Base-by-base conservation (phyloP, 108 stramenopile species). In the Schizochytrium sp. region DNA sequence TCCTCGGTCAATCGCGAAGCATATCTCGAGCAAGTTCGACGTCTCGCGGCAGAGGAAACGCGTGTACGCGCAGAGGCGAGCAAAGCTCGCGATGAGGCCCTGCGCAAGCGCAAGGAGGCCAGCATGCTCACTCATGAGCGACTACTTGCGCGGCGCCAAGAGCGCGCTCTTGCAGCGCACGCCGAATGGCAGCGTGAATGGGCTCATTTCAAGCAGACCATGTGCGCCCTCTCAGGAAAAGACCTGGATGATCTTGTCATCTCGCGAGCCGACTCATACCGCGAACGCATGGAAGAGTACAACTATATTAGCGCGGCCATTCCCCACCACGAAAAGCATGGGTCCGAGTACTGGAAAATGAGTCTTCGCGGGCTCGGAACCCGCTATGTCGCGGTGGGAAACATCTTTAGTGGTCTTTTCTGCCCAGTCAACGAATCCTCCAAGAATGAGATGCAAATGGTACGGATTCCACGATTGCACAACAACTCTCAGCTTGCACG, bases 311-410 rank as follows among this genome's bases (percentile, higher is more conserved):
- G 88, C 41, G 72, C 34, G 58, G 89, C 89, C 23, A 57, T n/a
- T 5, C 89, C 89, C 60, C 43, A 88, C 45, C 88, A 89, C 29
- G 76, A 89, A 43, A 44, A 51, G 60, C 87, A 76, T 34, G 57
- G 58, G 25, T 25, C 89, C 21, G 89, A 89, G 47, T 89, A 88
- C 60, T 89, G 89, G 89, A 19, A 88, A 14, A 89, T 89, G 89
- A 44, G 44, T 6, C 87, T 89, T 8, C 89, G 89, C 6, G 89
- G 89, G 18, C 25, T 89, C 8, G 72, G 83, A 4, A 53, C 44
- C 43, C 72, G 89, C 23, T 89, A 57, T 41, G 72, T 89, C 6
- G 88, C 23, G 5, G 87, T 89, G 23, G 89, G 89, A 5, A 87
- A 87, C 60, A 69, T 87, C 72, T 89, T 89, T 87, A 87, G 25